These are phyloP conservation scores for Acacia crassicarpa DNA, from an alignment of 306 rosid species.

Conservation along the genomic window DNA sequence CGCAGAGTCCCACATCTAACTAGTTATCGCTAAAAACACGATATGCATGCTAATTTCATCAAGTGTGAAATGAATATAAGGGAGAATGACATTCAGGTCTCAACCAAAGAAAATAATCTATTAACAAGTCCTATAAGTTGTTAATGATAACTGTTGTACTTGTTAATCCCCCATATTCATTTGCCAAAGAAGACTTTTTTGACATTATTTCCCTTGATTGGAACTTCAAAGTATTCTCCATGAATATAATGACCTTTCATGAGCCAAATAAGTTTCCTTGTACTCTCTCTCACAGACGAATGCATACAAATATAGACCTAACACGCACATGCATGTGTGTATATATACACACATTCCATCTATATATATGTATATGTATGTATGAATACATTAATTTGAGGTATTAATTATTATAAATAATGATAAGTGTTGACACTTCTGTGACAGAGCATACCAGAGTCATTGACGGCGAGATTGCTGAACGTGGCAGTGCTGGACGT, in stretches of 20 bases:
- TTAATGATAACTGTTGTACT: too few relatives aligned
- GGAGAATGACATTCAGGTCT: too few relatives aligned
- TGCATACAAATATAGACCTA: not conserved
- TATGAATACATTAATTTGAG: too few relatives aligned
- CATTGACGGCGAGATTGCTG: conserved; percentile 71
- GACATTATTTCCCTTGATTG: too few relatives aligned
- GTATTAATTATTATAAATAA: not conserved
- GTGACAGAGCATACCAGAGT: conserved; percentile 77
- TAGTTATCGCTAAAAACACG: not conserved
- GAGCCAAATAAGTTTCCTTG: not conserved
- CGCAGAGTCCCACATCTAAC: not conserved
- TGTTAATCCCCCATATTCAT: too few relatives aligned
- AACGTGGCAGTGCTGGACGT: conserved; percentile 72
- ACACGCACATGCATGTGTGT: too few relatives aligned
- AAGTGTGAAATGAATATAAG: not conserved
- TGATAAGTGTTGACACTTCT: not conserved
- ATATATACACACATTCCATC: too few relatives aligned
- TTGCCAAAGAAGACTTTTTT: too few relatives aligned
- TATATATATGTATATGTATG: too few relatives aligned
- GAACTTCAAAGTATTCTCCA: too few relatives aligned
- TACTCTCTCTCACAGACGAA: not conserved
- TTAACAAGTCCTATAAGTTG: too few relatives aligned
- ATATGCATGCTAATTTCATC: not conserved
- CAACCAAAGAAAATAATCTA: too few relatives aligned
- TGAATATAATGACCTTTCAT: not conserved